Evolutionary conservation across 192 early-diverging fungal genomes (phyloP), one percentile per base, ranked within the genome.

Genomic region (Gonapodya prolifera): DNA sequence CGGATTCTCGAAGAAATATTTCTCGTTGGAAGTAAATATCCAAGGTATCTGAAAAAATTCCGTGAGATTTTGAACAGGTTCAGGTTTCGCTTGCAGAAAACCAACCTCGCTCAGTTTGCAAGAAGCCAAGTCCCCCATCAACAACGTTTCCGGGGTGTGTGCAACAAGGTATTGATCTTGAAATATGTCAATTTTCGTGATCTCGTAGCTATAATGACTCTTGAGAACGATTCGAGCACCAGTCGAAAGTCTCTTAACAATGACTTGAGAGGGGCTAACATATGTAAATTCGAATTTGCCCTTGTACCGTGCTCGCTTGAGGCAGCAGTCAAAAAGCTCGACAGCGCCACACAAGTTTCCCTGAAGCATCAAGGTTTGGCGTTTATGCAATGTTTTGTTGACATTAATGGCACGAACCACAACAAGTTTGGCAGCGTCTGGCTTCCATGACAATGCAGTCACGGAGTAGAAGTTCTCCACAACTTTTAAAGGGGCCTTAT

Each of bases 271-370:
- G 17, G 87, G 88, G 36, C 84, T 86, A 2, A 90, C 89, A 74
- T 90, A 90, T 2, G 86, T 90, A 80, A 90, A 90, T 75, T 90
- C 89, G 79, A 90, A 90, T 78, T 90, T 90, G 30, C 89, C 89
- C 79, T 90, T 90, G 81, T 90, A 90, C 35, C 88, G 80, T 13
- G 87, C 83, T 77, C 88, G 78, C 30, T 86, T 83, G 31, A 90
- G 84, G 74, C 89, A 90, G 81, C 89, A 90, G 77, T 90, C 89
- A 80, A 87, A 90, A 71, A 90, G 83, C 78, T 90, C 89, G 13
- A 88, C 83, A 0, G 88, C 84, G 34, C 87, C 85, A 75, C 78
- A 83, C 82, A 88, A 86, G 75, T 88, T 89, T 28, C 82, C 86
- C 81, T 86, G n/a, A 30, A 34, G 78, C 29, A 30, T 2, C 34